phyloP scores from a whole-genome alignment of 2,329 filamentous ascomycete species.

The Paramyrothecium roridum region DNA sequence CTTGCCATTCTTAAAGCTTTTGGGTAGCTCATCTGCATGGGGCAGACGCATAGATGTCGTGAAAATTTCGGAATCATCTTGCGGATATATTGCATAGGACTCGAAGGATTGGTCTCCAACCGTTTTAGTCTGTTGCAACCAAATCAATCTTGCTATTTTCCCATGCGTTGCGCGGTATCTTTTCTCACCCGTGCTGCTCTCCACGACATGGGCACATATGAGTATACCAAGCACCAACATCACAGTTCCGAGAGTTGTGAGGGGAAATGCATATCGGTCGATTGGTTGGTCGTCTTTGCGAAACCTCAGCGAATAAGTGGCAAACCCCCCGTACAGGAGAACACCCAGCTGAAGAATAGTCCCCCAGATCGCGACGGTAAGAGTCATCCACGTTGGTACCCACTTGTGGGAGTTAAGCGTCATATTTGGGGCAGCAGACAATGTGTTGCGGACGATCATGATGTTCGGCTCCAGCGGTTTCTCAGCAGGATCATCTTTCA shows the following conservation, averaged over 20 bases:
- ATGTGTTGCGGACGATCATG: too few species aligned
- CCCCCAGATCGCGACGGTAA: too few species aligned
- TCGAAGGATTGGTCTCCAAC: not conserved
- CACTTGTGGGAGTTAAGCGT: too few species aligned
- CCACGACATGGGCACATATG: not conserved
- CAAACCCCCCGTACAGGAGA: constrained; percentile 8
- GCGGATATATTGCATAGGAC: not conserved
- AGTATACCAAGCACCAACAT: not conserved
- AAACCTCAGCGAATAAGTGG: constrained; percentile 6
- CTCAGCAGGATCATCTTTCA: too few species aligned
- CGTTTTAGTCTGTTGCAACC: not conserved
- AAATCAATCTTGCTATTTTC: not conserved
- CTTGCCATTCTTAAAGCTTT: too few species aligned
- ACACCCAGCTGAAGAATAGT: constrained; percentile 17
- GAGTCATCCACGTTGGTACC: too few species aligned
- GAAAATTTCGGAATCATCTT: not conserved
- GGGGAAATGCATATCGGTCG: not conserved
- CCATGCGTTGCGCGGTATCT: not conserved
- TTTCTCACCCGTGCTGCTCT: not conserved
- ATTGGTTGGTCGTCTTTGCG: constrained; percentile 6
- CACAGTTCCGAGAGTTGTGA: not conserved
- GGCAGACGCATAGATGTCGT: not conserved
- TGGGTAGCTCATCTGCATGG: too few species aligned
- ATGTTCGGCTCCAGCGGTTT: too few species aligned
- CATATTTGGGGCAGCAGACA: too few species aligned